Conservation (phyloP, 202 grass and related monocot species). For the Sporobolus alterniflorus region DNA sequence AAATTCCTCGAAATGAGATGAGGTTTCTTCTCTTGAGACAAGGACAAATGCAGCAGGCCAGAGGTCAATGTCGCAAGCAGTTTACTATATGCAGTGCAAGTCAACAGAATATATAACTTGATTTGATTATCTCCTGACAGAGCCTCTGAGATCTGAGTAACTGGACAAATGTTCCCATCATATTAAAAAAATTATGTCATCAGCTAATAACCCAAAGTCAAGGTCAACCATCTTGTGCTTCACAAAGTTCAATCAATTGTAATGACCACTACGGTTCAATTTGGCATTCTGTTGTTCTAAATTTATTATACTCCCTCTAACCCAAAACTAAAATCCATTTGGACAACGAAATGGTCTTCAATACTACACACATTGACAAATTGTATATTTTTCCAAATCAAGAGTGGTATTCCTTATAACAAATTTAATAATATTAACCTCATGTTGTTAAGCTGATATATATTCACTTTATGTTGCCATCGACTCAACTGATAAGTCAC, state of each 20-base stretch:
- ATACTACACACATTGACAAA: no score
- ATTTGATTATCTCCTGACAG: neutral
- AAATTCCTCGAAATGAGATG: constrained; percentile 8
- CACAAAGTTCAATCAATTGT: no score
- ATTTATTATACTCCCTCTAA: no score
- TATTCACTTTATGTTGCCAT: neutral
- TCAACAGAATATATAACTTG: neutral
- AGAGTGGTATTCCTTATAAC: no score
- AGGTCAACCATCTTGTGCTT: neutral
- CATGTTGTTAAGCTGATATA: no score
- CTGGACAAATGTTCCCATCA: neutral
- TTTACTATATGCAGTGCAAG: neutral
- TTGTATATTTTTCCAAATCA: no score
- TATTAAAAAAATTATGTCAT: neutral
- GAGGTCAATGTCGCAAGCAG: constrained; percentile 10
- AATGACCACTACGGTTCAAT: neutral
- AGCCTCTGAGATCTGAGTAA: neutral
- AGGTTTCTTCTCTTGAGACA: neutral
- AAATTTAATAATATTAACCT: no score
- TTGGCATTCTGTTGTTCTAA: neutral
- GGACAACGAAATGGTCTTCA: no score
- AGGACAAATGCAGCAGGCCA: neutral
- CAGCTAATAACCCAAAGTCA: neutral
- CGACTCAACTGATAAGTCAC: neutral
- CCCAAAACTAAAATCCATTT: no score